Base-by-base conservation (phyloP, 495 filamentous ascomycete species). In the Mytilinidion resinicola region DNA sequence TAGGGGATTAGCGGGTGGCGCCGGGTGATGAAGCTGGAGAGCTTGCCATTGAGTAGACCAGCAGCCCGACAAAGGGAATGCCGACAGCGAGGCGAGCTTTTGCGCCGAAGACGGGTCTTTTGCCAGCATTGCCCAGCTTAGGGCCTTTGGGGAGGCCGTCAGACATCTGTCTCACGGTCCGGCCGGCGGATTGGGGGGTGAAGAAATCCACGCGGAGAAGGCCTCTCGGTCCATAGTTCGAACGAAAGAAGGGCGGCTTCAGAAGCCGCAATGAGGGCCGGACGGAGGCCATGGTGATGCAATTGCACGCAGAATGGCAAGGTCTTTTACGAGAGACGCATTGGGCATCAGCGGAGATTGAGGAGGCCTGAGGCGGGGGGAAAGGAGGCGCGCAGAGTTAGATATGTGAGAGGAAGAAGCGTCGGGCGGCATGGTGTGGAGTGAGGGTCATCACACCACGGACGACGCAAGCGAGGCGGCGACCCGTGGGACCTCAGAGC, bases 31-130 rank as follows among this genome's bases (percentile, higher is more conserved):
- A 49, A 4, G 21, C 6, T 9, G 8, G 14, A 41, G 53, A 50
- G 52, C 48, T 33, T 76, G 84, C 85, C 84, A 88, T 88, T 33
- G 80, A 84, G 72, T 87, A 88, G 19, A 85, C 76, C 37, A 89
- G 65, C 35, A 80, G 74, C 39, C 79, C 74, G 56, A 84, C 78
- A 67, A 88, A 81, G 7, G 85, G 77, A 30, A 86, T 65, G 11
- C 82, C 84, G 55, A 88, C 63, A 9, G 78, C 75, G 17, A 89
- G 71, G 48, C 85, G 78, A 12, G 68, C 65, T 62, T 72, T 70
- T 12, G 64, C 63, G 9, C 57, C 58, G 55, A 57, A 65, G 15
- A 49, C 46, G 21, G 4, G 21, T 19, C 46, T 49, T 17, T 49
- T 49, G 17, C 17, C 46, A 25, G 46, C 14, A 9, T 25, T 19